These are phyloP conservation scores for Sarocladiaceae sp. DNA, from an alignment of 2,329 filamentous ascomycete species.

Conservation along the genomic window DNA sequence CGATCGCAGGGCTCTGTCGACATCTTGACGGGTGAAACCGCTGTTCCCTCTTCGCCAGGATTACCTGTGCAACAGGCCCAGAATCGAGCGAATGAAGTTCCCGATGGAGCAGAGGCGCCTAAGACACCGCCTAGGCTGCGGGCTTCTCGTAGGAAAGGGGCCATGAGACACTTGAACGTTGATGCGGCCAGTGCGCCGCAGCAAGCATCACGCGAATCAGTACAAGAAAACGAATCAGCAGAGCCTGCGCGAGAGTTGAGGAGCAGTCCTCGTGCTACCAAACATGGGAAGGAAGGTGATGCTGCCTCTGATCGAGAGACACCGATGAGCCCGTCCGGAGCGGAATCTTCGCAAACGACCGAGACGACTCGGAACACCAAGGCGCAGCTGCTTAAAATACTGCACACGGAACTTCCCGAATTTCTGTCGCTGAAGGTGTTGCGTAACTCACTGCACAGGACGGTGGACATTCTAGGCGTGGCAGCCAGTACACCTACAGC, in stretches of 20 bases:
- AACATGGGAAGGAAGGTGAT: constrained; percentile 16
- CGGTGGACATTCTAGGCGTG: constrained; percentile 48
- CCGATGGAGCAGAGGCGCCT: neutral
- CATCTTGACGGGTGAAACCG: neutral
- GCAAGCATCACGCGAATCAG: constrained; percentile 1
- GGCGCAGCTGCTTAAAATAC: constrained; percentile 36
- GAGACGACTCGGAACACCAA: constrained; percentile 32
- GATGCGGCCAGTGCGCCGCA: no score
- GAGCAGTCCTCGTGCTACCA: constrained; percentile 11
- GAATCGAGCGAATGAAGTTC: neutral
- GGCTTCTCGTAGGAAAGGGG: neutral
- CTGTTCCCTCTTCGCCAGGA: neutral
- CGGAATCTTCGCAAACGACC: constrained; percentile 18
- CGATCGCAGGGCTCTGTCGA: constrained; percentile 12
- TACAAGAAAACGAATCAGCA: neutral
- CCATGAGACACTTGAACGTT: neutral
- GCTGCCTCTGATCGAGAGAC: constrained; percentile 1
- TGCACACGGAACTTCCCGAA: constrained; percentile 45
- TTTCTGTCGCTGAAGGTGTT: constrained; percentile 46
- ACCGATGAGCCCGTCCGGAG: constrained; percentile 21
- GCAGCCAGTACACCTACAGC: constrained; percentile 43
- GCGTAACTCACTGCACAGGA: constrained; percentile 41
- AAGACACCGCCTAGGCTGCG: neutral
- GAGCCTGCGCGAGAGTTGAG: neutral
- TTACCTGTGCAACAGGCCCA: neutral